Conservation (phyloP, 148 eudicot genomes). For the Simmondsia chinensis region DNA sequence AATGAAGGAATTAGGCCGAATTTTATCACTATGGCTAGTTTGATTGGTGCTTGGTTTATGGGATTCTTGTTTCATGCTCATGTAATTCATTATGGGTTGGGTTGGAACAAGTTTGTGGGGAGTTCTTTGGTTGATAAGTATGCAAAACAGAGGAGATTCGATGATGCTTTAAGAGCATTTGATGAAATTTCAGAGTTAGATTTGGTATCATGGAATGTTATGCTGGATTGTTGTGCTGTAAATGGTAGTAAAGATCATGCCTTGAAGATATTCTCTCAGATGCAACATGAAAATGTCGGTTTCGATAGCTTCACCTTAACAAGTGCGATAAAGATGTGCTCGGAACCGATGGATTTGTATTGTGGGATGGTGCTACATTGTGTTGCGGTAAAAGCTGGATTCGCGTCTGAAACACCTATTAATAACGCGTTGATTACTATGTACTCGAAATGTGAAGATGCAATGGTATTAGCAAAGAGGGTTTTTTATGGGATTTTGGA, state of each 20-base stretch:
- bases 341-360: constrained; percentile 11
- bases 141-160: constrained; percentile 13
- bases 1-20: constrained; percentile 13
- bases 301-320: constrained; percentile 34
- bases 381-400: constrained; percentile 17
- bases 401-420: constrained; percentile 19
- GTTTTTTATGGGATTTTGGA: constrained; percentile 11
- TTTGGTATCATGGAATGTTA: constrained; percentile 29
- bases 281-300: constrained; percentile 12
- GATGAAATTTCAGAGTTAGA: constrained; percentile 11
- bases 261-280: constrained; percentile 11
- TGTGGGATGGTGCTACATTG: constrained; percentile 29
- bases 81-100: constrained; percentile 17
- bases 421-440: constrained; percentile 32
- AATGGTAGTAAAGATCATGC: constrained; percentile 15
- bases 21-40: constrained; percentile 23
- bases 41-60: constrained; percentile 8
- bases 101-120: constrained; percentile 17
- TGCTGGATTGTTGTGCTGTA: constrained; percentile 18
- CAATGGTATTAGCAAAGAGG: constrained; percentile 17
- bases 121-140: constrained; percentile 25
- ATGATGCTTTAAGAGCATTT: constrained; percentile 21
- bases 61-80: constrained; percentile 17
- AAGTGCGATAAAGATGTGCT: constrained; percentile 23
- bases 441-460: constrained; percentile 30